Evolutionary conservation across 2,329 filamentous ascomycete genomes (phyloP).

Genomic region (Diaporthe longicolla): DNA sequence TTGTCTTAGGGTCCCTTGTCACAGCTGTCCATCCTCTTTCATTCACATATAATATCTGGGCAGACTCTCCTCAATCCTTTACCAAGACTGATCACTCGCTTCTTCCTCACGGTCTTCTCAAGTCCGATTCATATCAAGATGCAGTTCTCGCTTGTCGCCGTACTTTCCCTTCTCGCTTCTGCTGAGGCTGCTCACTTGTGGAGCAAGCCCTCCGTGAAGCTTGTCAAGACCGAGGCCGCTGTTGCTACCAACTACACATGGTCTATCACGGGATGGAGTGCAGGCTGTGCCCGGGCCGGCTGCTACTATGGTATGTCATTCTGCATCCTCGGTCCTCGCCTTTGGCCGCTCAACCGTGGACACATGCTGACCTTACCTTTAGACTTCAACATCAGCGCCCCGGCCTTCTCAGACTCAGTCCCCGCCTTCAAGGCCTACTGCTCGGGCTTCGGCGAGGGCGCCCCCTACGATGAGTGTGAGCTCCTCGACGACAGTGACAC

Average conservation of each 20-base stretch:
- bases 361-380: background rate
- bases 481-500: constrained; percentile 19
- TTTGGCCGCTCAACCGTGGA: background rate
- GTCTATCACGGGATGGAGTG: constrained; percentile 39
- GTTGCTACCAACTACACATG: constrained; percentile 39
- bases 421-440: constrained; percentile 32
- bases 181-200: constrained; percentile 33
- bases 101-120: background rate
- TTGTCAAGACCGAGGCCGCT: constrained; percentile 17
- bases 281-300: constrained; percentile 27
- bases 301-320: constrained; percentile 38
- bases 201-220: constrained; percentile 10
- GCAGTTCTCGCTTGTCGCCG: constrained; percentile 38
- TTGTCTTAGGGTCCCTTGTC: constrained; percentile 27
- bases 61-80: background rate
- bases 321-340: background rate
- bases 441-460: constrained; percentile 32
- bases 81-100: constrained; percentile 7
- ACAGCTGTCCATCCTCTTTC: background rate
- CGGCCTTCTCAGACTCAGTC: constrained; percentile 13
- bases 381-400: constrained; percentile 39
- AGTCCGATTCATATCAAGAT: constrained; percentile 23
- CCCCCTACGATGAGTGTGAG: constrained; percentile 29
- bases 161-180: constrained; percentile 32
- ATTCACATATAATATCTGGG: background rate